phyloP scores from a whole-genome alignment of 345 rosid species.

The Boechera stricta region DNA sequence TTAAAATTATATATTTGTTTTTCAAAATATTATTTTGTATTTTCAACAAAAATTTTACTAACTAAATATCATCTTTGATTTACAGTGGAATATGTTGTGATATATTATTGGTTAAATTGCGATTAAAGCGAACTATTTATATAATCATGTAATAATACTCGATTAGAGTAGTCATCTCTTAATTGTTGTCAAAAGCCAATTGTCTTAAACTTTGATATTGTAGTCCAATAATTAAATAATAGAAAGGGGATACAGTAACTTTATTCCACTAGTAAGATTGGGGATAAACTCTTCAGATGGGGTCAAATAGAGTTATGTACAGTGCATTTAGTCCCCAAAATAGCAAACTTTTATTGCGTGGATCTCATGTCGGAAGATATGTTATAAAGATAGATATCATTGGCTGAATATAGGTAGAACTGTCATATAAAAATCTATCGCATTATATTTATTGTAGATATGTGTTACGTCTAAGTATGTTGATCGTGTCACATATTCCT shows the following conservation, averaged over 20 bases:
- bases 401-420: neutral
- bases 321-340: slow-evolving; percentile 38
- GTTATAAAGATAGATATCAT: slow-evolving; percentile 15
- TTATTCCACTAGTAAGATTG: slow-evolving; percentile 11
- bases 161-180: neutral
- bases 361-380: slow-evolving; percentile 42
- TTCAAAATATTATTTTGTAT: too few relatives aligned
- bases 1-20: too few relatives aligned
- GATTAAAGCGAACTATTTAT: neutral
- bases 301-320: slow-evolving; percentile 34
- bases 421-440: neutral
- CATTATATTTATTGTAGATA: neutral
- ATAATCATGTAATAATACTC: neutral
- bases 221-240: neutral
- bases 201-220: neutral
- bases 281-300: slow-evolving; percentile 11
- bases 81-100: neutral
- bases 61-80: too few relatives aligned
- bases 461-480: neutral
- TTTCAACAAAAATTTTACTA: too few relatives aligned
- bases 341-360: slow-evolving; percentile 25
- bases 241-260: neutral
- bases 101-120: neutral
- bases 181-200: neutral
- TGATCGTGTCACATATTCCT: neutral